Evolutionary conservation across 768 basidiomycete genomes (phyloP).

Genomic region (Boletus eberwhitei): DNA sequence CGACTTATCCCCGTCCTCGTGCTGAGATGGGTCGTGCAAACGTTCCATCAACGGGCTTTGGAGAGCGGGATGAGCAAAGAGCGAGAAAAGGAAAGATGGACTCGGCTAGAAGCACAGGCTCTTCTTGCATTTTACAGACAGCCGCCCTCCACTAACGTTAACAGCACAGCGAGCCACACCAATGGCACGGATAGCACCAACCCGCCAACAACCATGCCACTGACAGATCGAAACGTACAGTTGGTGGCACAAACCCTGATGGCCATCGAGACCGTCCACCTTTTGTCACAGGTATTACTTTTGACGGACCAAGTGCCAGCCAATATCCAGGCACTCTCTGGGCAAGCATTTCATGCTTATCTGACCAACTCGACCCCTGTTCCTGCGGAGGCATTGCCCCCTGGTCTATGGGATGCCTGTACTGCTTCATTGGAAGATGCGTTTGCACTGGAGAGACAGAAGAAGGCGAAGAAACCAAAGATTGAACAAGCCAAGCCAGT

Average conservation of each 20-base stretch:
- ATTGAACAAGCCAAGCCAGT: constrained; percentile 11
- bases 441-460: constrained; percentile 46
- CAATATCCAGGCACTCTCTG: constrained; percentile 53
- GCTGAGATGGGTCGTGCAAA: constrained; percentile 59
- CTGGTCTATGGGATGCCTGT: constrained; percentile 46
- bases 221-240: constrained; percentile 62
- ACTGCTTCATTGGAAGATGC: constrained; percentile 44
- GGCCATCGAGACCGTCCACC: constrained; percentile 57
- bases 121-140: constrained; percentile 51
- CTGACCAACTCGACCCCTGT: constrained; percentile 36
- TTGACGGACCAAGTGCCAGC: constrained; percentile 47
- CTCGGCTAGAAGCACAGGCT: constrained; percentile 53
- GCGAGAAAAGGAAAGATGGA: constrained; percentile 71
- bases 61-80: constrained; percentile 50
- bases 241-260: constrained; percentile 61
- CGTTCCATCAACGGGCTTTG: constrained; percentile 47
- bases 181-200: constrained; percentile 15
- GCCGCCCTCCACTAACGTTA: background rate
- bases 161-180: constrained; percentile 17
- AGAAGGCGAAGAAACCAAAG: constrained; percentile 41
- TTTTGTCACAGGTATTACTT: constrained; percentile 60
- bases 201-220: constrained; percentile 20
- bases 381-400: constrained; percentile 24
- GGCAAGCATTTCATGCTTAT: constrained; percentile 52
- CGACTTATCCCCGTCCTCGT: constrained; percentile 51